Base-by-base conservation (phyloP, 2,329 filamentous ascomycete species). In the Apiospora phragmitis region DNA sequence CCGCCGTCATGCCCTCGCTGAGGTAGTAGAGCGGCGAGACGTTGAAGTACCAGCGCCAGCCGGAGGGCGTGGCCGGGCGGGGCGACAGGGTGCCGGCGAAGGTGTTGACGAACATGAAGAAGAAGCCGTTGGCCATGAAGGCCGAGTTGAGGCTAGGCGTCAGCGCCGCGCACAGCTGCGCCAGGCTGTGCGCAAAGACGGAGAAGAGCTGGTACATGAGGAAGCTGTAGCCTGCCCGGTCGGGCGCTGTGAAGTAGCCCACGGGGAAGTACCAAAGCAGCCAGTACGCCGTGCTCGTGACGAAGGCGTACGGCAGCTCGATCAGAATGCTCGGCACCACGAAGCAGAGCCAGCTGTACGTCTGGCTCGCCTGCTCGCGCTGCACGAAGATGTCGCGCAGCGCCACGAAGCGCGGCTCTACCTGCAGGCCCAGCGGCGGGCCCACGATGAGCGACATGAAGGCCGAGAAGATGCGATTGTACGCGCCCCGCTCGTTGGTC, bases 371-470 rank as follows among this genome's bases (percentile, higher is more conserved):
- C 0, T 92, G 88, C 80, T 95, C 93, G 66, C 92, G 91, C 5
- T 92, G 91, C 80, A 95, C 93, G 80, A 94, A 95, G 0, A 95
- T 84, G 1, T 90, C 85, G 24, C 93, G 88, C 76, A 94, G 92
- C 0, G 90, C 90, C 73, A 94, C 85, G 75, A 95, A 95, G 69
- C 92, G 89, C 0, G 93, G 93, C 87, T 94, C 93, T 24, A 92
- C 91, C 78, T 93, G 91, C 74, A 94, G 87, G n/a, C 92, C 92
- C 35, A 12, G 26, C 14, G 55, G 38, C 65, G 24, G 43, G 1
- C 92, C 93, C 70, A 94, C 91, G 77, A 95, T 95, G 1, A 95
- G 83, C 7, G 49, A 70, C 49, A 67, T 72, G 59, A 43, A 73
- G 68, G 16, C 72, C 90, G 24, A 95, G 87, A 1, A 86, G 79